A percentile compares a stretch with the other conserved stretches of the same genome.
Conservation (phyloP, 805 yeast species). For the Yarrowia alimentaria region DNA sequence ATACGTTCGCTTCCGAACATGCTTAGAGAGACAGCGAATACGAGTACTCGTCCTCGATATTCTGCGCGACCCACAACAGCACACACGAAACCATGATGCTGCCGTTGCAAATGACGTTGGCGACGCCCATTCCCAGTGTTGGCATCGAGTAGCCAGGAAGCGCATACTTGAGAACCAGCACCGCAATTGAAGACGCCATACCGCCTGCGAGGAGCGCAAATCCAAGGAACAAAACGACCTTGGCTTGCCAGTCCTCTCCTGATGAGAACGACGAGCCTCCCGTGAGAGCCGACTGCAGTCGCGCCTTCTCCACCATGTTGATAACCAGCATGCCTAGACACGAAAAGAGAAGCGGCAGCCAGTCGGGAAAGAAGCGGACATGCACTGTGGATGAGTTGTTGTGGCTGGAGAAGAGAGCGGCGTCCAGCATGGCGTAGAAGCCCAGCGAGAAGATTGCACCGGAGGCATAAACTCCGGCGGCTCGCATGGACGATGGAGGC, state of each 20-base stretch:
- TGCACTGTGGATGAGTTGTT: constrained; percentile 84
- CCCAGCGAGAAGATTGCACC: constrained; percentile 67
- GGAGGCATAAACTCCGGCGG: constrained; percentile 37
- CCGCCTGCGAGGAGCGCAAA: constrained; percentile 94
- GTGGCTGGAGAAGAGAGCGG: constrained; percentile 79
- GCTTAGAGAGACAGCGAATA: constrained; percentile 74
- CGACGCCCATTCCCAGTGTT: constrained; percentile 89
- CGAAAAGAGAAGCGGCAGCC: constrained; percentile 91
- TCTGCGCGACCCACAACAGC: constrained; percentile 89
- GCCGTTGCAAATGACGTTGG: constrained; percentile 77
- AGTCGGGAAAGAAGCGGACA: constrained; percentile 78
- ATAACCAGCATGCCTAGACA: constrained; percentile 83
- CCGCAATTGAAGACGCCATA: constrained; percentile 85
- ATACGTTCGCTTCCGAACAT: too few relatives aligned
- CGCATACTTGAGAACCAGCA: constrained; percentile 78
- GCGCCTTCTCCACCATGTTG: constrained; percentile 67
- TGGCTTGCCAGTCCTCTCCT: constrained; percentile 85
- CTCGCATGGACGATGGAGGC: constrained; percentile 29
- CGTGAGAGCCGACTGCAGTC: constrained; percentile 41
- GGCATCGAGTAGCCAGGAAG: constrained; percentile 79
- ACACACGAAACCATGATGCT: constrained; percentile 86
- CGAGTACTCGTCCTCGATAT: constrained; percentile 92
- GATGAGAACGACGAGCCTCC: constrained; percentile 41
- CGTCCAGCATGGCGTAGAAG: constrained; percentile 85
- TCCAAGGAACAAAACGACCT: constrained; percentile 85